These are phyloP conservation scores for Sclerotinia minor DNA, from an alignment of 2,329 filamentous ascomycete species.

Conservation along the genomic window DNA sequence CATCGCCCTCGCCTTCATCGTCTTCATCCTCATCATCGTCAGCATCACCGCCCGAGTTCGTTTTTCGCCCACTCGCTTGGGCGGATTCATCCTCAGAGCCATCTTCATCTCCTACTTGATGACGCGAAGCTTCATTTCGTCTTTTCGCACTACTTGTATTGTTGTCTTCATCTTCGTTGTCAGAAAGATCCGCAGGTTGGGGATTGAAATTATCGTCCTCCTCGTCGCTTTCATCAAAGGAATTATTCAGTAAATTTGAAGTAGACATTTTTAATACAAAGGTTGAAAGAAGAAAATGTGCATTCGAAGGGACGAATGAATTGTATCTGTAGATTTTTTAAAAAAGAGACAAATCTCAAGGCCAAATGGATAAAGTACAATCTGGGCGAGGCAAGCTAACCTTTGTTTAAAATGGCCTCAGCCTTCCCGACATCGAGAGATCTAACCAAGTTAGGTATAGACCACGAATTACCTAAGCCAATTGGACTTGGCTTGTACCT, in stretches of 20 bases:
- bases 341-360: not conserved
- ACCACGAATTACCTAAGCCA: constrained; percentile 7
- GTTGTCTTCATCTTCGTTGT: constrained; percentile 58
- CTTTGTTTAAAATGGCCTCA: constrained; percentile 26
- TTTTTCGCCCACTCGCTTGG: constrained; percentile 40
- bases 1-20: constrained; percentile 47
- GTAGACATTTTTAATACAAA: constrained; percentile 36
- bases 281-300: constrained; percentile 20
- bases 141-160: constrained; percentile 36
- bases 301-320: constrained; percentile 5
- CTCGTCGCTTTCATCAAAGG: constrained; percentile 62
- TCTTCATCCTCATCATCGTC: constrained; percentile 44
- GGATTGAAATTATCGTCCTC: constrained; percentile 92
- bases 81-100: constrained; percentile 50
- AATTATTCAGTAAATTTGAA: constrained; percentile 34
- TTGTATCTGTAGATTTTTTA: constrained; percentile 15
- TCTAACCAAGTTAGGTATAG: constrained; percentile 15
- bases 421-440: constrained; percentile 11
- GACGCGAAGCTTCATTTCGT: constrained; percentile 36
- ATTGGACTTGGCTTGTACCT: not conserved
- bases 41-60: constrained; percentile 16
- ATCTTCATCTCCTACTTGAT: constrained; percentile 46
- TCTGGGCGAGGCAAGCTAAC: constrained; percentile 16
- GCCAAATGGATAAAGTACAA: constrained; percentile 8
- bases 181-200: constrained; percentile 62